These are phyloP conservation scores for Adansonia grandidieri DNA, from an alignment of 441 rosid genomes.

Conservation along the genomic window DNA sequence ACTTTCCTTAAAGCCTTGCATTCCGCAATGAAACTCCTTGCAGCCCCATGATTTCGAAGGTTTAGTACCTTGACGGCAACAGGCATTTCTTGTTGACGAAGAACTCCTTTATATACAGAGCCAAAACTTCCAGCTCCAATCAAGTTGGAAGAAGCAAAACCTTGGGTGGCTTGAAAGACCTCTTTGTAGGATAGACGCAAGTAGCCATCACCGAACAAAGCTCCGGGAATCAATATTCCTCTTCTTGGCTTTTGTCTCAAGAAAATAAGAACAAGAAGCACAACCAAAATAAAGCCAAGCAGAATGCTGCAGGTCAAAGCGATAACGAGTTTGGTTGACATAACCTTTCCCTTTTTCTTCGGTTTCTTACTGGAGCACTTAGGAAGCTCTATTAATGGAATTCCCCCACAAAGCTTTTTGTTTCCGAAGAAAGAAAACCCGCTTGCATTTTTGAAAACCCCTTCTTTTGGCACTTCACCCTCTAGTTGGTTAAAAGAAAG, in stretches of 20 bases:
- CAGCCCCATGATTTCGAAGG: too few species aligned
- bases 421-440: slow-evolving; percentile 24
- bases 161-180: not conserved
- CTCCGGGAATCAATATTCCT: not conserved
- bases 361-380: slow-evolving; percentile 15
- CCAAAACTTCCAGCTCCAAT: slow-evolving; percentile 30
- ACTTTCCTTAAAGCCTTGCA: too few species aligned
- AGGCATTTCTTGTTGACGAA: not conserved
- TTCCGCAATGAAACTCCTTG: too few species aligned
- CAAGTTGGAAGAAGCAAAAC: slow-evolving; percentile 26
- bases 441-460: slow-evolving; percentile 11
- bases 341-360: slow-evolving; percentile 6
- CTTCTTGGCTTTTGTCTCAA: not conserved
- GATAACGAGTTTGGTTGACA: not conserved
- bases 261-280: not conserved
- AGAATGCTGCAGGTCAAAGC: not conserved
- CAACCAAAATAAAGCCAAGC: not conserved
- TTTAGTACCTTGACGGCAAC: slow-evolving; percentile 31
- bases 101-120: slow-evolving; percentile 32
- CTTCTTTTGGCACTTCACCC: slow-evolving; percentile 29
- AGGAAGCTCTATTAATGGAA: slow-evolving; percentile 27
- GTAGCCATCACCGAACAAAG: slow-evolving; percentile 20
- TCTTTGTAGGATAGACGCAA: not conserved
- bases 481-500: slow-evolving; percentile 31
- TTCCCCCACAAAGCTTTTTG: slow-evolving; percentile 36